Evolutionary conservation across 2,329 filamentous ascomycete genomes (phyloP).

Genomic region (Dothiorella sarmentorum): DNA sequence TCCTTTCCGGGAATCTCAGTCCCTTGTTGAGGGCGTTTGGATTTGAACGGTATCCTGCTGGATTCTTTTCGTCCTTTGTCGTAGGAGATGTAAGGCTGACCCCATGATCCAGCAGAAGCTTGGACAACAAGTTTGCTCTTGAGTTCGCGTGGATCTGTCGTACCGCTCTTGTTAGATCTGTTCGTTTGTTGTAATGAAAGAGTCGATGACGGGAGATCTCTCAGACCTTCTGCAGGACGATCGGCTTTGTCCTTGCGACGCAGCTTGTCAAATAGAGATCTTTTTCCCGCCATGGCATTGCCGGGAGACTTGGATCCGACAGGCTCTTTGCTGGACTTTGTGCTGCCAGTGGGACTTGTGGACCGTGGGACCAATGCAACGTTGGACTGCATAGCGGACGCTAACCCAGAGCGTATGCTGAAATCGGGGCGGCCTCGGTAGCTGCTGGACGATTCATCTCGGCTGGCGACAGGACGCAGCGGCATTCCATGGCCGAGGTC

Average conservation of each 20-base stretch:
- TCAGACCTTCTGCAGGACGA: conserved; percentile 36
- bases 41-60: conserved; percentile 15
- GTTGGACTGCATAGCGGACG: conserved; percentile 50
- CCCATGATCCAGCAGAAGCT: conserved; percentile 15
- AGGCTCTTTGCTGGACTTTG: conserved; percentile 53
- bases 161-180: conserved; percentile 27
- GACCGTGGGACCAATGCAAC: conserved; percentile 58
- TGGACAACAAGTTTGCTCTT: conserved; percentile 26
- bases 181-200: conserved; percentile 38
- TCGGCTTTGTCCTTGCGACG: conserved; percentile 49
- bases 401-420: conserved; percentile 49
- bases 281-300: conserved; percentile 43
- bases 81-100: conserved; percentile 13
- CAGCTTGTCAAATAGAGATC: conserved; percentile 53
- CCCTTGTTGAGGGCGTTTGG: conserved; percentile 30
- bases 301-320: conserved; percentile 55
- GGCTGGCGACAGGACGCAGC: conserved; percentile 68
- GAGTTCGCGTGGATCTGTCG: conserved; percentile 29
- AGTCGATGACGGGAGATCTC: conserved; percentile 40
- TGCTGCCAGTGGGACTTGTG: conserved; percentile 78
- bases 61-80: conserved; percentile 24
- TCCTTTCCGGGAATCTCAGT: conserved; percentile 40
- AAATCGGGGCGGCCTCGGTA: conserved; percentile 35
- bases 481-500: conserved; percentile 44
- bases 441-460: conserved; percentile 66